Base-by-base conservation (phyloP, 257 asterid genomes). In the Primulina eburnea region DNA sequence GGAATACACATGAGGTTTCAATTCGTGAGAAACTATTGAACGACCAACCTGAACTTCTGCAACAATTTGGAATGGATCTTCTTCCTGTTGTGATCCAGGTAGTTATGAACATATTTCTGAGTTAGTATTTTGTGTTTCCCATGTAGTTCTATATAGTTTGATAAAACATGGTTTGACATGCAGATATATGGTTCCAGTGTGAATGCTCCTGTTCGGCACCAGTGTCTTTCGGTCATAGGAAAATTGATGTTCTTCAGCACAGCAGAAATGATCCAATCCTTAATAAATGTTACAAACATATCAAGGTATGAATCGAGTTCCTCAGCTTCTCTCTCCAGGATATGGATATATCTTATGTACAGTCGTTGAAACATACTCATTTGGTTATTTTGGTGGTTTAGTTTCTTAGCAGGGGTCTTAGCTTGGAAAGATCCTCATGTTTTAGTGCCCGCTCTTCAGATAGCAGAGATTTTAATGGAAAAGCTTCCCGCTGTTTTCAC, bases 361-460 rank as follows among this genome's bases (percentile, higher is more conserved):
- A 43, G 75, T 64, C 21, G 17, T 60, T 53, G 30, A 70, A 33
- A 66, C 20, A 53, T 68, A 33, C 71, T 74, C 59, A 75, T 74
- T 77, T 64, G 77, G 24, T 37, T 68, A 66, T 60, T 43, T 79
- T 70, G 50, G 33, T 75, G 65, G 55, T 73, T 56, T 69, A 95
- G 99, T 75, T 95, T 95, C 82, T 83, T 95, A 76, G 96, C 97
- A 71, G 99, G 99, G 74, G 96, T 95, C 68, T 81, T 95, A 77
- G 99, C 99, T 57, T 92, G 97, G 98, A 95, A 95, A 86, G 99
- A 95, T 85, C 98, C 98, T 35, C 99, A 89, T 72, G 99, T 88
- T 68, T 81, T 95, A 85, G 88, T 91, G 35, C 98, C 98, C 12
- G 95, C 99, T 61, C 97, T 95, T 77, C 97, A 95, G 72, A 85